Evolutionary conservation across 2,329 filamentous ascomycete species (phyloP).

Genomic region (Fusarium fujikuroi): DNA sequence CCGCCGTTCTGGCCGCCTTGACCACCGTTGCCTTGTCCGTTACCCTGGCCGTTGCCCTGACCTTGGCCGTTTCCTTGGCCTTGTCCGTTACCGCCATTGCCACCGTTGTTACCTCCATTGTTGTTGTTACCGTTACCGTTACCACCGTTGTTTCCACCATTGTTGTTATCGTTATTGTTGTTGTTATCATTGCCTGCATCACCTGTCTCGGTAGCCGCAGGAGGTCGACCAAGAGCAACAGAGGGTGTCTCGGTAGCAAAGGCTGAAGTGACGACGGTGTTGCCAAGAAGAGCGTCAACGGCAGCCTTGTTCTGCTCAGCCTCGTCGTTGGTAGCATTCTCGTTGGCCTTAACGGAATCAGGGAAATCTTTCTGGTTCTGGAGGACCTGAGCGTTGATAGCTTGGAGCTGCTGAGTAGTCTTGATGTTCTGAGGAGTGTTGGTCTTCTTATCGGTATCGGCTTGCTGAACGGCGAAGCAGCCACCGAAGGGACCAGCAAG

Average conservation of each 20-base stretch:
- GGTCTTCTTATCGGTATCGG: slow-evolving; percentile 53
- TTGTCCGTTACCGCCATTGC: neutral
- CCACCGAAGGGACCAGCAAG: slow-evolving; percentile 67
- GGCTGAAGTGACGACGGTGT: slow-evolving; percentile 42
- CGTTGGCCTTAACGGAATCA: slow-evolving; percentile 54
- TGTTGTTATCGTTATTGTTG: neutral
- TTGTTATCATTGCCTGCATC: slow-evolving; percentile 5
- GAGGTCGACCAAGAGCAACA: slow-evolving; percentile 34
- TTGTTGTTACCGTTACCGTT: neutral
- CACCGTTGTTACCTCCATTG: neutral
- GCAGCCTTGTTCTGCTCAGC: slow-evolving; percentile 49
- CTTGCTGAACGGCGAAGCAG: slow-evolving; percentile 68
- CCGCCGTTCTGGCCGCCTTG: neutral
- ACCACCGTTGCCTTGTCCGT: neutral
- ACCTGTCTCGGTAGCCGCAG: slow-evolving; percentile 3
- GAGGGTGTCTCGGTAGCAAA: slow-evolving; percentile 50
- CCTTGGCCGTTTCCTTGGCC: neutral
- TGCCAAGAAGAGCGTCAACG: slow-evolving; percentile 52
- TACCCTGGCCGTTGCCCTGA: neutral
- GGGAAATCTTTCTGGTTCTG: slow-evolving; percentile 63
- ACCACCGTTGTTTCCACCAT: neutral
- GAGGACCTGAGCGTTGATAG: slow-evolving; percentile 59
- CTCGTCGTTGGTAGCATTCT: slow-evolving; percentile 50
- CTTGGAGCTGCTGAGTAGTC: slow-evolving; percentile 58
- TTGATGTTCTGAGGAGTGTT: slow-evolving; percentile 59